Base-by-base conservation (phyloP, 352 stramenopile genomes). In the Pythium folliculosum region DNA sequence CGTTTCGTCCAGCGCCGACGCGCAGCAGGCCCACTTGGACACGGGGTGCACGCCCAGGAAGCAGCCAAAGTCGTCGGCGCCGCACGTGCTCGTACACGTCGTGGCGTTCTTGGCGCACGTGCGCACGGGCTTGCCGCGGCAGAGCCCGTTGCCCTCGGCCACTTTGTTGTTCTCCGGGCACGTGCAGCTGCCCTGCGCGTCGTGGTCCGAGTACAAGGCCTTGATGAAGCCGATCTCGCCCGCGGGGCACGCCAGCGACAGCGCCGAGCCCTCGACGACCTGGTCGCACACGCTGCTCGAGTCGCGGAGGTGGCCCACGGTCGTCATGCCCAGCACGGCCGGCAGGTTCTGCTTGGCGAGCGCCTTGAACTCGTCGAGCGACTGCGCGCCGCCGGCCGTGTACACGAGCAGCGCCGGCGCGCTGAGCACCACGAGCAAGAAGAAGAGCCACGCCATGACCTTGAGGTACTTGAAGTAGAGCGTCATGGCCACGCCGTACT, bases 381-480 rank as follows among this genome's bases (percentile, higher is more conserved):
- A 88, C 61, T 73, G 70, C 17, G 75, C 80, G n/a, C 86, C 86
- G 21, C 79, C 81, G 23, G 89, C 67, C 56, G 90, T 82, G 67
- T 87, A 95, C 21, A 92, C 78, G 17, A 77, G 59, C 44, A 95
- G 65, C 30, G 75, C 59, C 17, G 86, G 86, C 40, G 75, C 66
- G 62, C 80, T 92, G 30, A 95, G 71, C 22, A 89, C 59, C 19
- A 87, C 71, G 38, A 95, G 82, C 32, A 95, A 54, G 62, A 95
- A 75, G 65, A 95, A 95, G 9, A 95, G 75, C 84, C 86, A 95
- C 19, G 78, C 70, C 67, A 95, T 88, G 61, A 90, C 86, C 63
- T 95, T 95, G 67, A 95, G 80, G 79, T 90, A 95, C 66, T 91
- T 91, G 77, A 95, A 95, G 72, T 93, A 93, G 35, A 93, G 78